Conservation (phyloP, 257 asterid genomes). For the Striga asiatica region DNA sequence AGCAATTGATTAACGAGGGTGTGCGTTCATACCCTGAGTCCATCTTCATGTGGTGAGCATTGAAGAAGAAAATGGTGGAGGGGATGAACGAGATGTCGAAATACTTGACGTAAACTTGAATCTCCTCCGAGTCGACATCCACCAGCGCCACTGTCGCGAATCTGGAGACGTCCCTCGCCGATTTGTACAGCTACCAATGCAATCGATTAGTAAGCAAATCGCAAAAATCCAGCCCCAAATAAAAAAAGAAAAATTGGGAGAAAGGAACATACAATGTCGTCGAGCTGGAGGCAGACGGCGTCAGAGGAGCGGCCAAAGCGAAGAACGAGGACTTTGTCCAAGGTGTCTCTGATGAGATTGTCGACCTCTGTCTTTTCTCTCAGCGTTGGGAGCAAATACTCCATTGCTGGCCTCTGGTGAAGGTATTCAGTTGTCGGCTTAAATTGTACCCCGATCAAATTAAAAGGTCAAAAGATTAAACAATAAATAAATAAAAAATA, state of each 20-base stretch:
- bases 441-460: too few relatives aligned
- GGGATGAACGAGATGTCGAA: slow-evolving; percentile 75
- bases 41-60: slow-evolving; percentile 97
- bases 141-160: slow-evolving; percentile 74
- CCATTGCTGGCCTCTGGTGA: slow-evolving; percentile 29
- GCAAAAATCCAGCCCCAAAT: not conserved
- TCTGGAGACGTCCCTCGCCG: slow-evolving; percentile 70
- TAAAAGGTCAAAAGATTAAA: too few relatives aligned
- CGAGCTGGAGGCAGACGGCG: slow-evolving; percentile 72
- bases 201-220: not conserved
- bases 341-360: slow-evolving; percentile 63
- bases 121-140: slow-evolving; percentile 71
- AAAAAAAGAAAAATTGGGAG: not conserved
- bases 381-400: slow-evolving; percentile 50
- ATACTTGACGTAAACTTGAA: slow-evolving; percentile 74
- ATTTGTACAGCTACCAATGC: slow-evolving; percentile 54
- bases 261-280: slow-evolving; percentile 47
- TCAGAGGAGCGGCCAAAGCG: slow-evolving; percentile 81
- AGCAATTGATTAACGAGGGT: too few relatives aligned
- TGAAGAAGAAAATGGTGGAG: slow-evolving; percentile 80
- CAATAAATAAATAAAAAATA: too few relatives aligned
- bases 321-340: slow-evolving; percentile 88
- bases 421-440: too few relatives aligned
- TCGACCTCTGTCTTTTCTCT: slow-evolving; percentile 61
- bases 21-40: slow-evolving; percentile 93